A percentile compares a stretch with the other conserved stretches of the same genome.
phyloP scores from a whole-genome alignment of 1,284 basidiomycete genomes.

The Retiboletus flavoniger region DNA sequence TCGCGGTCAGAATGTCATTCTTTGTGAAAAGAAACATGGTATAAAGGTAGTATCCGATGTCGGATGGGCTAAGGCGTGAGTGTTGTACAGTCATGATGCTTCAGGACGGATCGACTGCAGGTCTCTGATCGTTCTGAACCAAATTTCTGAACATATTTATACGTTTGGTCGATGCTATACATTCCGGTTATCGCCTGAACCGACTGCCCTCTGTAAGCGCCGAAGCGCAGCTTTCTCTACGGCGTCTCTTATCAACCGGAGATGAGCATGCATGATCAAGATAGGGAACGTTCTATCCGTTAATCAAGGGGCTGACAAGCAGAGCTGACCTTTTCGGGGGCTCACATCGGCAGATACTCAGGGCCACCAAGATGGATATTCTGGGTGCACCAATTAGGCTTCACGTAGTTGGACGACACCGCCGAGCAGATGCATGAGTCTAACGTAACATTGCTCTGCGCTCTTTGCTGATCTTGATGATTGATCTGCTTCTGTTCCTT shows the following conservation, averaged over 20 bases:
- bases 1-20: constrained; percentile 40
- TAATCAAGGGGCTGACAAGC: neutral
- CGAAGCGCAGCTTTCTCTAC: neutral
- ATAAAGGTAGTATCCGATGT: constrained; percentile 24
- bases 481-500: neutral
- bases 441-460: neutral
- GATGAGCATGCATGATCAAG: neutral
- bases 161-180: neutral
- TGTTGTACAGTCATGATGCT: constrained; percentile 15
- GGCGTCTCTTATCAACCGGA: neutral
- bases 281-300: neutral
- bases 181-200: constrained; percentile 1
- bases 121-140: neutral
- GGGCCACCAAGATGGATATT: neutral
- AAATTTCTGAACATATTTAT: constrained; percentile 11
- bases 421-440: neutral
- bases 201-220: neutral
- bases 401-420: neutral
- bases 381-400: neutral
- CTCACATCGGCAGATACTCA: neutral
- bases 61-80: constrained; percentile 8
- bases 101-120: neutral
- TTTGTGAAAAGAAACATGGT: constrained; percentile 44
- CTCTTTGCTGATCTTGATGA: neutral
- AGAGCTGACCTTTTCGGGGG: neutral